Conservation (phyloP, 129 eudicot genomes). For the Escallonia rubra region DNA sequence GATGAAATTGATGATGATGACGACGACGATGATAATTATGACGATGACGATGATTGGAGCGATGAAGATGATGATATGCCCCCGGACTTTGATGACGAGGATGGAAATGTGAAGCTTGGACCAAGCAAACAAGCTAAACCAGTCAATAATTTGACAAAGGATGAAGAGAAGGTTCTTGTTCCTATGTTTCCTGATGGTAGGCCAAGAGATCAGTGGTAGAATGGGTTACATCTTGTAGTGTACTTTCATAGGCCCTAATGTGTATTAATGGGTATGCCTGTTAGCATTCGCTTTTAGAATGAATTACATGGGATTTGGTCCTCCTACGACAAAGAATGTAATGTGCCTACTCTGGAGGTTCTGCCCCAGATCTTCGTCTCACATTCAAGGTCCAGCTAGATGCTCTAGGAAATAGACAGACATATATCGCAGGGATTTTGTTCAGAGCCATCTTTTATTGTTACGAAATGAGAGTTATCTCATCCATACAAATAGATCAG, state of each 20-base stretch:
- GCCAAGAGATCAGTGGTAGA: slow-evolving; percentile 95
- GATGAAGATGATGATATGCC: slow-evolving; percentile 69
- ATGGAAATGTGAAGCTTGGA: slow-evolving; percentile 31
- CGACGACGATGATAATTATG: slow-evolving; percentile 31
- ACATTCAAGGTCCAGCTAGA: background rate
- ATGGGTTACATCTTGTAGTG: background rate
- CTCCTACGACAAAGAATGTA: slow-evolving; percentile 2
- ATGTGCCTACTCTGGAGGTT: background rate
- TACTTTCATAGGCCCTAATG: background rate
- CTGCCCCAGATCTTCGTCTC: background rate
- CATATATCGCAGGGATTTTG: background rate
- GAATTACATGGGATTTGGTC: background rate
- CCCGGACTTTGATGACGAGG: slow-evolving; percentile 73
- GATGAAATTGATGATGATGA: slow-evolving; percentile 48
- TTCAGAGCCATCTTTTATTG: background rate
- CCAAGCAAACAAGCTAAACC: slow-evolving; percentile 32
- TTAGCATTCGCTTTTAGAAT: background rate
- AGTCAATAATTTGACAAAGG: slow-evolving; percentile 14
- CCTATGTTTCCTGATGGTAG: slow-evolving; percentile 85
- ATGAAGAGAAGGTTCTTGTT: slow-evolving; percentile 45
- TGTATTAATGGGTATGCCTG: background rate
- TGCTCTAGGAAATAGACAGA: background rate
- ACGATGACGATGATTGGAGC: slow-evolving; percentile 37
- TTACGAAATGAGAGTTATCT: slow-evolving; percentile 1
- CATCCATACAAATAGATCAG: background rate